Base-by-base conservation (phyloP, 306 rosid genomes). In the Crataegus laevigata region DNA sequence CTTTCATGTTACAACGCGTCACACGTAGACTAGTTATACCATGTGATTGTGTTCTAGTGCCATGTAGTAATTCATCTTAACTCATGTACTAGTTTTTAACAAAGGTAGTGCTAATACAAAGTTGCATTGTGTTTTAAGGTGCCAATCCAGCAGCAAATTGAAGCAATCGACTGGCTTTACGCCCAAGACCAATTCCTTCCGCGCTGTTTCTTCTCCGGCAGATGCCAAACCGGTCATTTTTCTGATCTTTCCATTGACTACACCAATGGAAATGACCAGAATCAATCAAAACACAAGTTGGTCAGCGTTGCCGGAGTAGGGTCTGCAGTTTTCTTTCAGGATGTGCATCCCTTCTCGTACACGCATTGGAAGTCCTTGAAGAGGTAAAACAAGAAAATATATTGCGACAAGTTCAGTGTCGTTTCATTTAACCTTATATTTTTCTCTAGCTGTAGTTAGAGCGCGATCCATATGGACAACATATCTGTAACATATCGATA, bases 291-390 rank as follows among this genome's bases (percentile, higher is more conserved):
- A n/a, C 50, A 54, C 78, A 81, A 55, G 63, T 78, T 87, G 86
- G 79, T 87, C 68, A 81, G 96, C 12, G 89, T 89, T 47, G 99
- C 99, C 30, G 96, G 99, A 26, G 89, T 89, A 13, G 99, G 96
- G 30, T 87, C 97, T 4, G 96, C 99, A 14, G 88, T 94, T 66
- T 87, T 80, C 85, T 94, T 94, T 72, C 85, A 83, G 22, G 86
- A 79, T 59, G 80, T 82, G 22, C 88, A 84, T 2, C 88, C 90
- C 0, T 94, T 94, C 78, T 87, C 96, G 32, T 79, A 86, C 61
- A 64, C 59, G 70, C 91, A 92, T 79, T 94, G 99, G 99, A 83
- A 83, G 34, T 86, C 96, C 58, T 87, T 94, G 5, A 87, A 88
- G 77, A 90, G 99, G 98, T 90, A 82, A 34, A 71, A 29, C 22